Evolutionary conservation across 2,329 filamentous ascomycete genomes (phyloP).

Genomic region (Ascochyta rabiei): DNA sequence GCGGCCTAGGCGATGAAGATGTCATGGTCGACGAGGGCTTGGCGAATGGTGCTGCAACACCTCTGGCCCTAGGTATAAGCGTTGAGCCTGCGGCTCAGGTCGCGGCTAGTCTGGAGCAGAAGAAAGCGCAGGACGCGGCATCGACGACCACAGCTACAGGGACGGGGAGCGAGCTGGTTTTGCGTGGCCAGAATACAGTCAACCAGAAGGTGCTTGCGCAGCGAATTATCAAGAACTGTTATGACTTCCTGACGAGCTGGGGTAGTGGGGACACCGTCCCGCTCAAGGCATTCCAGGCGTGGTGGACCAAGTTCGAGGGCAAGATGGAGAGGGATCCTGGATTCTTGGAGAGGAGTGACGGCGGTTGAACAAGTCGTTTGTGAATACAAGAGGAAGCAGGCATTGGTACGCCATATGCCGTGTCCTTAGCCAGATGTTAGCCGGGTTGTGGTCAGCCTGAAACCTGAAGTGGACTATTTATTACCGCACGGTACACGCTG

Average conservation of each 20-base stretch:
- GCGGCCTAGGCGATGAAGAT: slow-evolving; percentile 51
- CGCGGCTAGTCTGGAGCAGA: slow-evolving; percentile 67
- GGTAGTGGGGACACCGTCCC: slow-evolving; percentile 83
- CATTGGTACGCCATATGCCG: not conserved
- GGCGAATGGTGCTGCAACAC: slow-evolving; percentile 21
- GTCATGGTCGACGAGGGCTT: slow-evolving; percentile 53
- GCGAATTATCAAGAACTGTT: slow-evolving; percentile 93
- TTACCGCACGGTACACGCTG: not conserved
- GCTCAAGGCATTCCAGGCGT: slow-evolving; percentile 93
- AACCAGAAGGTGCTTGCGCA: slow-evolving; percentile 78
- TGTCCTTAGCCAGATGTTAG: not conserved
- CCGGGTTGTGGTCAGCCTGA: not conserved
- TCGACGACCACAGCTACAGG: slow-evolving; percentile 28
- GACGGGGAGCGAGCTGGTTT: slow-evolving; percentile 42
- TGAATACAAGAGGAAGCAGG: not conserved
- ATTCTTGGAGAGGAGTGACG: slow-evolving; percentile 79
- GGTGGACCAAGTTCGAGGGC: slow-evolving; percentile 97
- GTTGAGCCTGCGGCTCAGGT: slow-evolving; percentile 80
- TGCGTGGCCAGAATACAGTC: slow-evolving; percentile 50
- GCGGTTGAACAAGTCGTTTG: slow-evolving; percentile 33
- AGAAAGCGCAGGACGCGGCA: slow-evolving; percentile 53
- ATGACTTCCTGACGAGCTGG: slow-evolving; percentile 94
- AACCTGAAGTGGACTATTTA: not conserved
- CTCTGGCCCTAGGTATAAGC: slow-evolving; percentile 77
- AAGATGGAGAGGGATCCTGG: slow-evolving; percentile 83